Base-by-base conservation (phyloP, 2,329 filamentous ascomycete species). In the Sporothrix curviconia region DNA sequence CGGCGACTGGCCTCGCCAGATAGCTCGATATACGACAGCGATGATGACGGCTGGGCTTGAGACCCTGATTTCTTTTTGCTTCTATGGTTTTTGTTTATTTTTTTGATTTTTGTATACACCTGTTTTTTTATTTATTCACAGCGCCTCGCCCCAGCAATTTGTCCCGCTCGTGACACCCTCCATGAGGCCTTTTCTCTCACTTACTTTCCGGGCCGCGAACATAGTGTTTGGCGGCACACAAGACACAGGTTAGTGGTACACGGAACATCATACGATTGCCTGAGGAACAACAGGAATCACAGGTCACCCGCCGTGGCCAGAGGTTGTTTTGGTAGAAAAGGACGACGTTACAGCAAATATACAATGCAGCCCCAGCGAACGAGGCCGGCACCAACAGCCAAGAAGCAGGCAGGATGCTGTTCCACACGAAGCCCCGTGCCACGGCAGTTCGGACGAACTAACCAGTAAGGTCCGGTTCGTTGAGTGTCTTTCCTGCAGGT, bases 171-270 rank as follows among this genome's bases (percentile, higher is more conserved):
- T 58, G 42, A 42, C 14, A 58, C 56, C 39, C 12, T 19, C 34
- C 24, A 1, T 54, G 56, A 58, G 56, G 49, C 50, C 42, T 15
- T 54, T 58, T 54, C 17, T 49, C 56, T 58, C 56, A 57, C 49
- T 17, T 49, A 7, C 28, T 32, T 42, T 34, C 51, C 28, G 51
- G 39, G 14, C 51, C 42, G 42, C 25, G 34, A 22, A 28, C 51
- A 44, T 25, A 8, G 51, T 19, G 39, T 14, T 22, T 15, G 39
- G 51, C 44, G 30, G 51, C 32, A 54, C 51, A 44, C 28, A 43
- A 22, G 39, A 54, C 28, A 34, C 25, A 37, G 28, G 24, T n/a
- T 17, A 12, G 49, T 51, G 34, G 34, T 51, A 51, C 49, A 40
- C 14, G 22, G 2, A 22, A 40, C 50, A 28, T n/a, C n/a, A n/a